Evolutionary conservation across 148 eudicot genomes (phyloP).

Genomic region (Rhododendron williamsianum): DNA sequence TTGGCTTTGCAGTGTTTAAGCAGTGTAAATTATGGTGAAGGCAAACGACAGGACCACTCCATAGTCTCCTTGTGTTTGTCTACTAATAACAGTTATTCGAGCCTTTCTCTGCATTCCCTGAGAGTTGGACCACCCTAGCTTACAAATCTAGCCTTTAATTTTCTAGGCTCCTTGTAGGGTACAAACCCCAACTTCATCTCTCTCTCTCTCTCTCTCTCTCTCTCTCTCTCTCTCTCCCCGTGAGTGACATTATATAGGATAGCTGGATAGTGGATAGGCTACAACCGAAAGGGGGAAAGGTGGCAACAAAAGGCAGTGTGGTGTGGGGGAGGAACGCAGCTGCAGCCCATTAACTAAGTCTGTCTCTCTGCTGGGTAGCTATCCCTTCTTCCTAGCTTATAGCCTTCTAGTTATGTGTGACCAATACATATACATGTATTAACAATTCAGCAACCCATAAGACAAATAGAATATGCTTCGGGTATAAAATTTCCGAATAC

Average conservation of each 20-base stretch:
- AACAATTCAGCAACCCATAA: background rate
- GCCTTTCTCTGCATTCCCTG: background rate
- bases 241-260: background rate
- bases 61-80: background rate
- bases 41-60: constrained; percentile 7
- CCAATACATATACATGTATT: background rate
- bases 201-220: background rate
- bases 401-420: background rate
- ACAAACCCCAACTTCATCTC: background rate
- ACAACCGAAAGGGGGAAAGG: constrained; percentile 1
- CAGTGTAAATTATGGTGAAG: background rate
- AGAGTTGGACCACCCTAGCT: background rate
- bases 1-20: background rate
- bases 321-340: background rate
- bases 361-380: background rate
- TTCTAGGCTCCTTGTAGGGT: background rate
- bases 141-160: background rate
- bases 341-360: background rate
- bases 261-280: background rate
- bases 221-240: background rate
- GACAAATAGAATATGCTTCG: background rate
- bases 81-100: background rate
- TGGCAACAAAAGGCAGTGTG: background rate
- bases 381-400: background rate
- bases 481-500: too few species aligned